Evolutionary conservation across 139 green algal genomes (phyloP).

Genomic region (Auxenochlorella protothecoides): DNA sequence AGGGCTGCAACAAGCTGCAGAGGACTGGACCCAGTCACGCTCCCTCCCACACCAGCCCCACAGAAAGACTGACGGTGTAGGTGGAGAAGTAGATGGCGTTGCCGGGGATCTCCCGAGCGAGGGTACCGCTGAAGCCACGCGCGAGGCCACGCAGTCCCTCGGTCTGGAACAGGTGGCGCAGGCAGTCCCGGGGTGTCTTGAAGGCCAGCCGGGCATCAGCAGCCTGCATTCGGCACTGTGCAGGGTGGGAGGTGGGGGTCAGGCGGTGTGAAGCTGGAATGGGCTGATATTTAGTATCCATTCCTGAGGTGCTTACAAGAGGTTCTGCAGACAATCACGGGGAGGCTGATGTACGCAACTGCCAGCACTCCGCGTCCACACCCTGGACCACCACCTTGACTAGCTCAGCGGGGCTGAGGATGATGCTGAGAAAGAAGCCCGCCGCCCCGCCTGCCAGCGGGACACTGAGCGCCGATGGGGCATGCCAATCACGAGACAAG

Average conservation of each 20-base stretch:
- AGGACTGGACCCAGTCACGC: too few species aligned
- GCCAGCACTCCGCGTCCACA: too few species aligned
- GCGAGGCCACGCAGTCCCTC: conserved; percentile 49
- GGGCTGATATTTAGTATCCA: too few species aligned
- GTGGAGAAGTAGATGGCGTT: conserved; percentile 66
- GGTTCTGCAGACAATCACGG: too few species aligned
- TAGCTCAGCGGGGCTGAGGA: conserved; percentile 64
- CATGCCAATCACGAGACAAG: too few species aligned
- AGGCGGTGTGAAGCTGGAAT: not conserved
- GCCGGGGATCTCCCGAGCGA: conserved; percentile 58
- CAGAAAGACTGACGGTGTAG: conserved; percentile 35
- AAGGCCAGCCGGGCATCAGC: conserved; percentile 5
- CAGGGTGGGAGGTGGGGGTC: not conserved
- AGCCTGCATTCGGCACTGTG: conserved; percentile 46
- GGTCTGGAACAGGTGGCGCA: conserved; percentile 24
- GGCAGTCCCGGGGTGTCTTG: conserved; percentile 32
- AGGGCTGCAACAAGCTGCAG: too few species aligned
- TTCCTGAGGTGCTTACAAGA: too few species aligned
- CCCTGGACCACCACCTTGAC: conserved; percentile 40
- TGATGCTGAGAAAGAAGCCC: conserved; percentile 43
- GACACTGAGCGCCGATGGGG: not conserved
- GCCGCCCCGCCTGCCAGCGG: conserved; percentile 38
- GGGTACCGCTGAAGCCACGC: conserved; percentile 51
- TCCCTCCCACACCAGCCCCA: too few species aligned
- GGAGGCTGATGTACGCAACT: too few species aligned